These are phyloP conservation scores for Acanthamoeba triangularis DNA, from an alignment of 208 protist genomes.

Conservation along the genomic window DNA sequence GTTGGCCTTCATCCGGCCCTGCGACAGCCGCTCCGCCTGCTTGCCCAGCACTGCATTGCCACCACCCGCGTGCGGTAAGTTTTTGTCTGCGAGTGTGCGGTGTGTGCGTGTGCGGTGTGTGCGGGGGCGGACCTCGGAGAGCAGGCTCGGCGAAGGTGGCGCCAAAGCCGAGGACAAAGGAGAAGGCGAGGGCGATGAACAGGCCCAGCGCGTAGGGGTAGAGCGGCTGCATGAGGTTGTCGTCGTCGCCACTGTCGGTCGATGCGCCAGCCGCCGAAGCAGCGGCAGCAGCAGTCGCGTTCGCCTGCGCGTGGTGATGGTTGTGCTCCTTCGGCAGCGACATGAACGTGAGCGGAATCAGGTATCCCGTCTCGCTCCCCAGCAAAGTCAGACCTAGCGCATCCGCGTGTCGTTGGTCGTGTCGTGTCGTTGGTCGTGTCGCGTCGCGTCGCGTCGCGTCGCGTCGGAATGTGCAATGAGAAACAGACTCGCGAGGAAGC, in stretches of 20 bases:
- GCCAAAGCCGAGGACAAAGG: conserved; percentile 12
- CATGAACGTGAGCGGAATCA: conserved; percentile 26
- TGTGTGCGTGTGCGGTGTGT: no score
- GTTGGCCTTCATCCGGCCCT: not conserved
- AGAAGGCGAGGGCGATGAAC: not conserved
- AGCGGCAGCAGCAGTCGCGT: not conserved
- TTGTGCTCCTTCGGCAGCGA: not conserved
- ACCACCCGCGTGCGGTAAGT: not conserved
- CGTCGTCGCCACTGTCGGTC: not conserved
- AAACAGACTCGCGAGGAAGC: not conserved
- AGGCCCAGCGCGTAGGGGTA: not conserved
- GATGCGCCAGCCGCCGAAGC: not conserved
- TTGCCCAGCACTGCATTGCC: conserved; percentile 17
- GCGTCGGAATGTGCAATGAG: no score
- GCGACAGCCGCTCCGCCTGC: conserved; percentile 16
- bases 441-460: no score
- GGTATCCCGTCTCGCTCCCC: conserved; percentile 6
- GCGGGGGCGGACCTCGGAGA: not conserved
- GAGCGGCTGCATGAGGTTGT: not conserved
- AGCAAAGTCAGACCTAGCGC: not conserved
- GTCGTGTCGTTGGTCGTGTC: no score
- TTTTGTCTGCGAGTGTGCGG: no score
- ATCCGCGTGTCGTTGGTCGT: not conserved
- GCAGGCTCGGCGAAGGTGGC: conserved; percentile 4
- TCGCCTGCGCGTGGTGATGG: not conserved